These are phyloP conservation scores for Rhodomyrtus psidioides DNA, from an alignment of 441 rosid genomes.

Conservation along the genomic window DNA sequence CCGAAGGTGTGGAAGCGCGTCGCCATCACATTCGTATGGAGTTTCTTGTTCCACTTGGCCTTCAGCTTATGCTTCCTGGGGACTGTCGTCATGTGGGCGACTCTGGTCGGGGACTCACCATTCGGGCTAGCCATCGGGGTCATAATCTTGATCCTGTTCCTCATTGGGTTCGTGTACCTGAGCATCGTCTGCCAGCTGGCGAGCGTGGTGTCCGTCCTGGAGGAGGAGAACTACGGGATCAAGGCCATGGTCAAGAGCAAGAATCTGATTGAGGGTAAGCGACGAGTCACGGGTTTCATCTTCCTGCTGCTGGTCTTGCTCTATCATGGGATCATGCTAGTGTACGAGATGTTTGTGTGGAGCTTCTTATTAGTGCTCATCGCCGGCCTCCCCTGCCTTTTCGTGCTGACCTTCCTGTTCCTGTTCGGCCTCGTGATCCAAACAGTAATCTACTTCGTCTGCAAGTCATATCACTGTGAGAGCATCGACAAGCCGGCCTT, in stretches of 20 bases:
- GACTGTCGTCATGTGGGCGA: not conserved
- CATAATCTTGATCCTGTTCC: not conserved
- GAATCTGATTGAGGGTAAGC: not conserved
- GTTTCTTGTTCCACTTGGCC: not conserved
- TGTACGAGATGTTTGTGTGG: not conserved
- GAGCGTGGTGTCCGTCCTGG: not conserved
- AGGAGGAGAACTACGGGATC: not conserved
- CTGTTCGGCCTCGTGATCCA: not conserved
- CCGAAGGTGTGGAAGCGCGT: not conserved
- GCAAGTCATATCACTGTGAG: not conserved
- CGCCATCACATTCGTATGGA: not conserved
- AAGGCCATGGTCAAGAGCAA: not conserved
- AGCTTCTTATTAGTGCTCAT: too few species aligned
- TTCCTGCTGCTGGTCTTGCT: not conserved
- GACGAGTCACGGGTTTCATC: not conserved
- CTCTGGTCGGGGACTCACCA: not conserved
- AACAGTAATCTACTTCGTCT: not conserved
- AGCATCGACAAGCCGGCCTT: not conserved
- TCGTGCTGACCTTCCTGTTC: not conserved
- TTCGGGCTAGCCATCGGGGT: not conserved
- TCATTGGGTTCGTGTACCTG: not conserved
- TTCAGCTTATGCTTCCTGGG: not conserved
- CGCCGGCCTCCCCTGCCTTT: not conserved
- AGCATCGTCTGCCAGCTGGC: not conserved
- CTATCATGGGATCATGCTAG: not conserved